Base-by-base conservation (phyloP, 225 moss, liverwort and hornwort genomes). In the Polytrichum commune region DNA sequence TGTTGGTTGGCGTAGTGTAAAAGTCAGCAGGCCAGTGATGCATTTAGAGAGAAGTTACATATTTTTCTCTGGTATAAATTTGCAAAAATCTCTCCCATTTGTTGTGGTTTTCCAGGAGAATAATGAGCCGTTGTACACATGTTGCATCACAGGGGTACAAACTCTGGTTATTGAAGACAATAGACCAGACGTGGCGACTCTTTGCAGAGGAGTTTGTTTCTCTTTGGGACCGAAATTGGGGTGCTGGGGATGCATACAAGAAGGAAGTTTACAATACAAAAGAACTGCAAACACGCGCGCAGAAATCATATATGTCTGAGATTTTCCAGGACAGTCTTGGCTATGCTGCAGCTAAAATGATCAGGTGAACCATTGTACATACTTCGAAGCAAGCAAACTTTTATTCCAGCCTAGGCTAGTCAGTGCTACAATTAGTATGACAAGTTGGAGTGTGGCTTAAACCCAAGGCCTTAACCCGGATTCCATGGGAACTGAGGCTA, bases 321-420 rank as follows among this genome's bases (percentile, higher is more conserved):
- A 66, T 97, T 64, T 81, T 97, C 71, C 83, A 80, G n/a, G 96
- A 97, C 67, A 80, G 83, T 67, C 83, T 97, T 7, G 96, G 96
- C 32, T 97, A 66, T 62, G 94, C 92, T 22, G 92, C 91, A 28
- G 90, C 90, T 27, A 97, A 97, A 71, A 97, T 97, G 88, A 91
- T 97, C 56, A 76, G 73, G 73, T 74, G 53, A 46, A 29, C 25
- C 7, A 7, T 23, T 60, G 60, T 60, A 60, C n/a, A 60, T 10
- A 25, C 8, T 60, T 25, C 22, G 6, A 25, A 7, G 1, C 9
- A 8, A 25, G 3, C 29, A 32, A 26, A 25, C 18, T 25, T 27
- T 24, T 7, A 65, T 10, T 27, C 24, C 9, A 65, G 7, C 20
- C 65, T 65, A 18, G 26, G 27, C 30, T 29, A 27, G 65, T 19